Evolutionary conservation across 2,329 filamentous ascomycete species (phyloP).

Genomic region (Cercospora zeina): DNA sequence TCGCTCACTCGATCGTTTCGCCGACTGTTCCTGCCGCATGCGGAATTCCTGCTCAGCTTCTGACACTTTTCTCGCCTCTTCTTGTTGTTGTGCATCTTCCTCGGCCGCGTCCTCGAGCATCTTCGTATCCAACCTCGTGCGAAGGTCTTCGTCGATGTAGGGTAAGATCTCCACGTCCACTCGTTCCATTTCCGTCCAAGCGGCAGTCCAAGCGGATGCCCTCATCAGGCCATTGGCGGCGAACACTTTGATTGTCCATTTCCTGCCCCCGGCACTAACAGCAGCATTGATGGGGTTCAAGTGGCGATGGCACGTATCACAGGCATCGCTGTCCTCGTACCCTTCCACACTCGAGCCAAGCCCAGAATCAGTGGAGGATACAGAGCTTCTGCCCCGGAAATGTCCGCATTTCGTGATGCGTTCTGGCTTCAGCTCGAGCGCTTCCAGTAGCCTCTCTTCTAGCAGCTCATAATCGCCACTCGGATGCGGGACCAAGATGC

Average conservation of each 20-base stretch:
- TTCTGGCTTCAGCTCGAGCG: constrained; percentile 69
- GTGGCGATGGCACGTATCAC: constrained; percentile 42
- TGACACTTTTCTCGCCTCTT: constrained; percentile 32
- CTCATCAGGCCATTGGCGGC: constrained; percentile 94
- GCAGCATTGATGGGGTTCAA: constrained; percentile 43
- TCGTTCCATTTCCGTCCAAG: constrained; percentile 98
- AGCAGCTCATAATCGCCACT: constrained; percentile 77
- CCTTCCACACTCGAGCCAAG: constrained; percentile 34
- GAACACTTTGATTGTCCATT: constrained; percentile 83
- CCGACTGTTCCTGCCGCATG: neutral
- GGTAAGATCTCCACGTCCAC: constrained; percentile 91
- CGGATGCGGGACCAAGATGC: constrained; percentile 73
- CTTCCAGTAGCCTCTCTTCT: constrained; percentile 74
- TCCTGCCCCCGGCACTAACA: constrained; percentile 48
- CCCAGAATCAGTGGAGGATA: constrained; percentile 43
- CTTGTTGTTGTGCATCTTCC: constrained; percentile 31
- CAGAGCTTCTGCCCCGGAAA: constrained; percentile 61
- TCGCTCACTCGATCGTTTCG: neutral
- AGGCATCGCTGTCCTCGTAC: constrained; percentile 26
- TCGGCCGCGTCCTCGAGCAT: constrained; percentile 44
- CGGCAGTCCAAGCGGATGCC: constrained; percentile 85
- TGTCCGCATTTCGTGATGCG: constrained; percentile 74
- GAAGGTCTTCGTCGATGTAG: constrained; percentile 60
- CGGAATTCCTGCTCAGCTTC: constrained; percentile 30
- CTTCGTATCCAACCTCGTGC: constrained; percentile 59